phyloP scores from a whole-genome alignment of 495 filamentous ascomycete genomes.

The Lasiosphaeria ovina region DNA sequence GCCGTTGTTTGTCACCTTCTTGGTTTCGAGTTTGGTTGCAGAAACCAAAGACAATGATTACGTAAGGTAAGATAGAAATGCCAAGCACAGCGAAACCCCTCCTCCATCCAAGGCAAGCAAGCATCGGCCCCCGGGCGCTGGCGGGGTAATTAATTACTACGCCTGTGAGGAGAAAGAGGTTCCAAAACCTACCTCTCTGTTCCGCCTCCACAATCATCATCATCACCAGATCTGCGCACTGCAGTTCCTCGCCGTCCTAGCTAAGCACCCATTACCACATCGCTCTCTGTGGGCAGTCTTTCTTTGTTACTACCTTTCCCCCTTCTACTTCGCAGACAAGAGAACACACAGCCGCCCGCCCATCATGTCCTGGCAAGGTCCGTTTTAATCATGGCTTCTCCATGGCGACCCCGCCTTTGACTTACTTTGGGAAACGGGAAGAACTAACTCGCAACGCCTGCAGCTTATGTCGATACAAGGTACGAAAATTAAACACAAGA shows the following conservation, averaged over 20 bases:
- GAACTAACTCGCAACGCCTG: slow-evolving; percentile 34
- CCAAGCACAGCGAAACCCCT: slow-evolving; percentile 5
- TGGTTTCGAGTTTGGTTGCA: background rate
- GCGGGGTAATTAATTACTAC: too few species aligned
- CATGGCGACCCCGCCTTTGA: slow-evolving; percentile 37
- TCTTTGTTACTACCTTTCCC: slow-evolving; percentile 5
- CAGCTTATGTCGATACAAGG: slow-evolving; percentile 52
- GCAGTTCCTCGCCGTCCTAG: background rate
- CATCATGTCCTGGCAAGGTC: slow-evolving; percentile 62
- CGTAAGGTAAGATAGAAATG: slow-evolving; percentile 1
- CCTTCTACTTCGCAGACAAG: slow-evolving; percentile 3
- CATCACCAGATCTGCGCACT: background rate
- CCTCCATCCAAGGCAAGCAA: background rate
- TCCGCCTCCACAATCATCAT: background rate
- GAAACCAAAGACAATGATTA: slow-evolving; percentile 8
- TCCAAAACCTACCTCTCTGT: slow-evolving; percentile 11
- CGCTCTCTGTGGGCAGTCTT: background rate
- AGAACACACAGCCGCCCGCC: slow-evolving; percentile 17
- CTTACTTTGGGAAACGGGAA: slow-evolving; percentile 20
- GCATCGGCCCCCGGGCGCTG: too few species aligned
- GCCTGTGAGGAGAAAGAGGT: background rate
- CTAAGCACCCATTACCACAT: background rate
- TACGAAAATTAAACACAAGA: slow-evolving; percentile 21
- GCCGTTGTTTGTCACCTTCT: slow-evolving; percentile 2
- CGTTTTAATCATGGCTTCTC: slow-evolving; percentile 14